phyloP scores from a whole-genome alignment of 2,329 filamentous ascomycete genomes.

The Scedosporium minutisporum region DNA sequence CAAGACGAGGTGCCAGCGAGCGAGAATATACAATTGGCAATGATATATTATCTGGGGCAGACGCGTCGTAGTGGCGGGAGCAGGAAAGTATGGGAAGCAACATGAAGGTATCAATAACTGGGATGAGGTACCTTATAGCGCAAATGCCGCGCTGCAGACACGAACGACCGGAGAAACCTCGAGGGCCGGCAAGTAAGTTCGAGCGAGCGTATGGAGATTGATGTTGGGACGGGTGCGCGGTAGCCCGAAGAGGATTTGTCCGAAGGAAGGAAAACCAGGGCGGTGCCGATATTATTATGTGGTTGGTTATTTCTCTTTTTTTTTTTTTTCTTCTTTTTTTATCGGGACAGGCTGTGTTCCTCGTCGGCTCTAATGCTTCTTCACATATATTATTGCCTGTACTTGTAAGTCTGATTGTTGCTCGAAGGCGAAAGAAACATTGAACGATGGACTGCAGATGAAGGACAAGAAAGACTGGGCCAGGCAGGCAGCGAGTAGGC shows the following conservation, averaged over 20 bases:
- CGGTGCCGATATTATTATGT: neutral
- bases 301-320: neutral
- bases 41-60: no score
- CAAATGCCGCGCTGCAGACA: neutral
- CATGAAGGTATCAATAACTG: neutral
- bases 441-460: neutral
- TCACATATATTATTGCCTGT: conserved; percentile 6
- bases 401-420: conserved; percentile 1
- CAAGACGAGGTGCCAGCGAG: neutral
- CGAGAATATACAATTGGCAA: no score
- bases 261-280: neutral
- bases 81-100: neutral
- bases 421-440: neutral
- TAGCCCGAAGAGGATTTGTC: neutral
- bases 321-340: neutral
- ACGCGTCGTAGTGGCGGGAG: neutral
- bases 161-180: neutral
- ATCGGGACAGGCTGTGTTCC: neutral
- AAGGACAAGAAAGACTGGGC: neutral
- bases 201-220: no score
- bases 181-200: neutral
- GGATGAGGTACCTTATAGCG: conserved; percentile 4
- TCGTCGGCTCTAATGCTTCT: neutral
- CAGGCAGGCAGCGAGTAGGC: neutral
- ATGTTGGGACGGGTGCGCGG: neutral